phyloP scores from a whole-genome alignment of 2,329 filamentous ascomycete species.

The Cladophialophora yegresii region DNA sequence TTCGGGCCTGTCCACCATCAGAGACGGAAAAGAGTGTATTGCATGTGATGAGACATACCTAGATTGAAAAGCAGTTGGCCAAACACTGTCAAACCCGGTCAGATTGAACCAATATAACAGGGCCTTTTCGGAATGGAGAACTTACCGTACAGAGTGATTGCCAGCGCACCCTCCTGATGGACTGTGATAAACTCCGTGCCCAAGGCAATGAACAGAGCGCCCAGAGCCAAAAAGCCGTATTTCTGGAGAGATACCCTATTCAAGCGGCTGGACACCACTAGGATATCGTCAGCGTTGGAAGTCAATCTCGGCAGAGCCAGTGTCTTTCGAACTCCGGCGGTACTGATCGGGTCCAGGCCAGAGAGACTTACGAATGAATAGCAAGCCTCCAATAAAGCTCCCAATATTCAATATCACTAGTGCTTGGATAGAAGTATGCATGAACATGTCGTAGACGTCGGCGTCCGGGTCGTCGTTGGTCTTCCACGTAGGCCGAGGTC shows the following conservation, averaged over 20 bases:
- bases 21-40: not conserved
- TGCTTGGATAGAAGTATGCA: conserved; percentile 44
- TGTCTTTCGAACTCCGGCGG: not conserved
- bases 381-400: conserved; percentile 47
- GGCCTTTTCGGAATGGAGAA: not conserved
- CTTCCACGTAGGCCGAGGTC: conserved; percentile 41
- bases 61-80: conserved; percentile 54
- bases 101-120: not conserved
- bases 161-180: conserved; percentile 41
- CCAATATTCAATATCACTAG: conserved; percentile 48
- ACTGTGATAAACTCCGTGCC: conserved; percentile 48
- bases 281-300: not conserved
- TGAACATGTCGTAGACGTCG: conserved; percentile 47
- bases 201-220: conserved; percentile 48
- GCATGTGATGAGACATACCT: conserved; percentile 33
- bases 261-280: conserved; percentile 42
- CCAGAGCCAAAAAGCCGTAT: conserved; percentile 48
- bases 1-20: conserved; percentile 37
- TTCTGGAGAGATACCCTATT: conserved; percentile 50
- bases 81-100: conserved; percentile 38
- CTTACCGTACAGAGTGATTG: conserved; percentile 45
- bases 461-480: conserved; percentile 44
- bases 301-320: not conserved
- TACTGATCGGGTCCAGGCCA: not conserved
- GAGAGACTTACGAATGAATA: conserved; percentile 41